phyloP scores from a whole-genome alignment of 2,329 filamentous ascomycete genomes.

The Diplodia corticola region DNA sequence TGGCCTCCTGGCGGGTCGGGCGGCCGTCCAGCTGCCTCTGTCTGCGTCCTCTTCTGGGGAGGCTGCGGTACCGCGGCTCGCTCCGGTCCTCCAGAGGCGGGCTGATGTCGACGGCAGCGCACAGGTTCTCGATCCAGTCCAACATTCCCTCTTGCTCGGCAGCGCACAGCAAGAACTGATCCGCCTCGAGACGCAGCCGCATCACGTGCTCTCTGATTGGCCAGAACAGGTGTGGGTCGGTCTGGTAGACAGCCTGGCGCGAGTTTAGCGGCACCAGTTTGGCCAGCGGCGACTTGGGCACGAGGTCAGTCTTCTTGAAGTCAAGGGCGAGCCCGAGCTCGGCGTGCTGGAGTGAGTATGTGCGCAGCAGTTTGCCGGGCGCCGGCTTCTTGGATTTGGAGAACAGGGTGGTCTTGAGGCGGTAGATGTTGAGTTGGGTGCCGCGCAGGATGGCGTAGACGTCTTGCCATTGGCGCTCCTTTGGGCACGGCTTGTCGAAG shows the following conservation, averaged over 20 bases:
- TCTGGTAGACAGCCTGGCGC: slow-evolving; percentile 44
- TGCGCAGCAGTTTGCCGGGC: slow-evolving; percentile 61
- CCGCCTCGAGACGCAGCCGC: slow-evolving; percentile 69
- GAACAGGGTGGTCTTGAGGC: slow-evolving; percentile 51
- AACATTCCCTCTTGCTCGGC: slow-evolving; percentile 65
- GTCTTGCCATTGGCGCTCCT: slow-evolving; percentile 64
- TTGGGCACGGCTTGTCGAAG: slow-evolving; percentile 55
- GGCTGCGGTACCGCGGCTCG: slow-evolving; percentile 48
- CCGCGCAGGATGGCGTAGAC: slow-evolving; percentile 66
- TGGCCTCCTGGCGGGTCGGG: slow-evolving; percentile 29
- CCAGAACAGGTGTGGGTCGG: slow-evolving; percentile 50
- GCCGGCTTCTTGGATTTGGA: slow-evolving; percentile 42
- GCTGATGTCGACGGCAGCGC: slow-evolving; percentile 67
- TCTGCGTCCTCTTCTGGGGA: slow-evolving; percentile 46
- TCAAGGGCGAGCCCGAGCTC: slow-evolving; percentile 74
- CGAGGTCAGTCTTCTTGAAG: slow-evolving; percentile 59
- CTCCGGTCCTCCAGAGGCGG: slow-evolving; percentile 62
- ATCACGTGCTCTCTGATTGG: slow-evolving; percentile 60
- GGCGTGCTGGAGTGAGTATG: slow-evolving; percentile 73
- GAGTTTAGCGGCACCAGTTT: slow-evolving; percentile 46
- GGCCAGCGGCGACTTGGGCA: slow-evolving; percentile 48
- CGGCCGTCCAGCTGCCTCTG: slow-evolving; percentile 38
- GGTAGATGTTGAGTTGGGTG: slow-evolving; percentile 67
- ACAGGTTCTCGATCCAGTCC: slow-evolving; percentile 66
- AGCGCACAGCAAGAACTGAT: slow-evolving; percentile 72